Evolutionary conservation across 768 basidiomycete species (phyloP), one percentile per base, ranked within the genome.

Genomic region (Suillus spraguei): DNA sequence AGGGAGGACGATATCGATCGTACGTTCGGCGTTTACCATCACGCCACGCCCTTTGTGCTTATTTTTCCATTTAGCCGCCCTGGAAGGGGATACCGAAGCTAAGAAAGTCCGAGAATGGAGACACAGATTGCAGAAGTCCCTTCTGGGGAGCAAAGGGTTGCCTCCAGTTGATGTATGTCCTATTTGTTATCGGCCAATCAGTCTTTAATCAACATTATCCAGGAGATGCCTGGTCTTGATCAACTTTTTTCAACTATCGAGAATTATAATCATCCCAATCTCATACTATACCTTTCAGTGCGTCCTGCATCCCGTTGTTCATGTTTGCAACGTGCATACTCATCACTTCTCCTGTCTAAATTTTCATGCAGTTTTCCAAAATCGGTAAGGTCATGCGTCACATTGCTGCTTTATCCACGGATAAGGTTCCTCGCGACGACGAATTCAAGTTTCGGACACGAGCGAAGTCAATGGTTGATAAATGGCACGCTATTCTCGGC

Each of bases 71-170:
- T 28, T 58, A 81, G 81, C 80, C 62, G 80, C 80, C 59, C 66
- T 87, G 60, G 76, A 79, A 47, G 78, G 74, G 56, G 87, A 91
- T 73, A 82, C 82, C 2, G 89, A 90, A 65, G 90, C 87, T 28
- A 70, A 79, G 61, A 88, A 89, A 74, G 94, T 96, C 69, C 88
- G 91, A 71, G 91, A 92, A 63, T 97, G 95, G 95, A 83, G 96
- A 67, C 94, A 97, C 75, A 91, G 87, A 75, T 83, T 97, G 3
- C 95, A 98, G 77, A 91, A 94, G 75, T 91, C 87, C 0, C 91
- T 95, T 79, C 72, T 96, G 60, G 87, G 87, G 67, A 84, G 78
- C 67, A 89, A 89, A 76, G 77, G 78, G 7, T 66, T 81, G 9
- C 89, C 92, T 5, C 88, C 86, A 68, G 83, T 85, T 11, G 87